These are phyloP conservation scores for Fistulina hepatica DNA, from an alignment of 1,284 basidiomycete species.

Conservation along the genomic window DNA sequence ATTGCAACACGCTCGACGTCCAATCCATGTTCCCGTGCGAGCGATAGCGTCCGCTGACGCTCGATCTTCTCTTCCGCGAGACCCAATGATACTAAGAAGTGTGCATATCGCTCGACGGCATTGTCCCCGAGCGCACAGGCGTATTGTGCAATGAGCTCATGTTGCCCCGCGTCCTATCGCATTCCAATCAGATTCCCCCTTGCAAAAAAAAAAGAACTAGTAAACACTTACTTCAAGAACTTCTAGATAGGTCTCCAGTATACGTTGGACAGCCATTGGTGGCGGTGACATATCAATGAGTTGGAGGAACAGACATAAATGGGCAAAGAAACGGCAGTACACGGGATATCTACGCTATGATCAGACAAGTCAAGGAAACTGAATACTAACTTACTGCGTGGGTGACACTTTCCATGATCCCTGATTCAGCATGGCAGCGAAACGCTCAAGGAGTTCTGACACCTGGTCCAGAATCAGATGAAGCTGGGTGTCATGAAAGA, in stretches of 20 bases:
- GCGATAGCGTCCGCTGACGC: constrained; percentile 62
- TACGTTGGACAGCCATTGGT: constrained; percentile 65
- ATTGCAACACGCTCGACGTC: constrained; percentile 76
- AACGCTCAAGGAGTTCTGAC: constrained; percentile 58
- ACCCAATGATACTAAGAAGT: constrained; percentile 80
- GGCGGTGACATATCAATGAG: constrained; percentile 70
- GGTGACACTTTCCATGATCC: constrained; percentile 37
- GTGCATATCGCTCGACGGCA: constrained; percentile 86
- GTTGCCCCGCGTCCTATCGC: constrained; percentile 59
- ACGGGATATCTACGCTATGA: constrained; percentile 41
- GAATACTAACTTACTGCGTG: constrained; percentile 52
- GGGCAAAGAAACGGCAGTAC: constrained; percentile 86
- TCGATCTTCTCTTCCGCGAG: constrained; percentile 58
- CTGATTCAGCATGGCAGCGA: constrained; percentile 50
- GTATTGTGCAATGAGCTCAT: constrained; percentile 88
- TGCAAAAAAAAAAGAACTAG: constrained; percentile 3
- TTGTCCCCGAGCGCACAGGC: constrained; percentile 86
- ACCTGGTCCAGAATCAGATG: constrained; percentile 76
- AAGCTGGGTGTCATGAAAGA: constrained; percentile 80
- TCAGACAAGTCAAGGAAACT: background rate
- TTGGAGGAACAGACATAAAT: constrained; percentile 85
- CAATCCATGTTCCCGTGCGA: constrained; percentile 76
- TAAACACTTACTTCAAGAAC: constrained; percentile 61
- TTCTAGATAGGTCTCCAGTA: constrained; percentile 83
- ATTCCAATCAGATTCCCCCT: background rate